Conservation (phyloP, 306 rosid genomes). For the Cicer judaicum region DNA sequence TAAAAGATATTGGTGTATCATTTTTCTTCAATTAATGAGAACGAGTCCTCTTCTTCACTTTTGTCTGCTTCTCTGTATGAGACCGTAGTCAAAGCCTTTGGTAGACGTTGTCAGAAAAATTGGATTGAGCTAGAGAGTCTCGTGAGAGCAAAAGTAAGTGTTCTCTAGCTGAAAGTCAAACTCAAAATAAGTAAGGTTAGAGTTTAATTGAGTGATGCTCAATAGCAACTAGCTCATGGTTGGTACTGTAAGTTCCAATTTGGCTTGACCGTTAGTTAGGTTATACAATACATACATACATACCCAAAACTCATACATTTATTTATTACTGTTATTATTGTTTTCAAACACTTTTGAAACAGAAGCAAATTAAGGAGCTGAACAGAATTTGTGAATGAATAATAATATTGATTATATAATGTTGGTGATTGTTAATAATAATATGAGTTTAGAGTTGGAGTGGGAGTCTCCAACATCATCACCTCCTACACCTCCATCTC, state of each 20-base stretch:
- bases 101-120: no score
- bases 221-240: not conserved
- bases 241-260: not conserved
- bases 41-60: no score
- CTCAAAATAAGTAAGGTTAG: conserved; percentile 1
- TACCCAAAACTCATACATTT: conserved; percentile 38
- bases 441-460: conserved; percentile 35
- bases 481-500: conserved; percentile 87
- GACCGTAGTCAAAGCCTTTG: no score
- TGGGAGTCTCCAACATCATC: conserved; percentile 67
- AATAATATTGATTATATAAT: not conserved
- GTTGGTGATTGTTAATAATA: conserved; percentile 25
- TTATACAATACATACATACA: not conserved
- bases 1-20: no score
- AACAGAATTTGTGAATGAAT: conserved; percentile 18
- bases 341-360: conserved; percentile 13
- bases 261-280: conserved; percentile 6
- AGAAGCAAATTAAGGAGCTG: conserved; percentile 22
- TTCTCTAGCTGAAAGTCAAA: conserved; percentile 22
- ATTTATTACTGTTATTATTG: not conserved
- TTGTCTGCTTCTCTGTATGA: no score
- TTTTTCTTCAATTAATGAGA: no score
- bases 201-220: not conserved
- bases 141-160: not conserved
- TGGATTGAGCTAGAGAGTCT: no score